Percentiles rank a stretch among this genome's conserved stretches.
Conservation (phyloP, 768 basidiomycete genomes). For the Termitomyces sp. region DNA sequence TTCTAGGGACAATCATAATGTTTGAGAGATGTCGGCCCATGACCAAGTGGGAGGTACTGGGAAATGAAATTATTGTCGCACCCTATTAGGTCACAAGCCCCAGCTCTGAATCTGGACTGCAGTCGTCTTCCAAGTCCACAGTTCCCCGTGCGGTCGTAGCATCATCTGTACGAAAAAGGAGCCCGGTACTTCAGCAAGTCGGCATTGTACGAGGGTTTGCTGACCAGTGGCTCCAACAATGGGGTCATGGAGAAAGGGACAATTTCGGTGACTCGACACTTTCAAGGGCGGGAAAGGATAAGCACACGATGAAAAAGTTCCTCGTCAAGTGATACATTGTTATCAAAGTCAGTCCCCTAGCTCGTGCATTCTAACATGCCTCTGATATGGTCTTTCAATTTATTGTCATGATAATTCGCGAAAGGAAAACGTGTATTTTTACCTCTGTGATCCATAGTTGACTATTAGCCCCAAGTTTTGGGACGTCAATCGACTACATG, state of each 20-base stretch:
- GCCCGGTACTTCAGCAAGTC: slow-evolving; percentile 30
- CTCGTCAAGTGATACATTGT: slow-evolving; percentile 40
- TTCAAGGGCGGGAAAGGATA: slow-evolving; percentile 23
- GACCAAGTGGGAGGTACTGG: no score
- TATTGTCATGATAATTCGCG: no score
- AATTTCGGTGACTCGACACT: slow-evolving; percentile 18
- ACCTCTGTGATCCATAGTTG: not conserved
- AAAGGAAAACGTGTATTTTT: not conserved
- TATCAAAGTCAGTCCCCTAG: not conserved
- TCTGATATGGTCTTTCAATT: no score
- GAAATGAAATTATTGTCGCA: no score
- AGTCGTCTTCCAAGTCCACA: slow-evolving; percentile 42
- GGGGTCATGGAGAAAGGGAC: slow-evolving; percentile 31
- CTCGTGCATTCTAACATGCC: not conserved
- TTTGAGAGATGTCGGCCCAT: no score
- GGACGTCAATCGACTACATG: not conserved
- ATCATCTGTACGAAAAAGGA: slow-evolving; percentile 35
- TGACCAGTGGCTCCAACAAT: slow-evolving; percentile 34
- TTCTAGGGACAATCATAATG: no score
- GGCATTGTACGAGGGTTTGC: slow-evolving; percentile 27
- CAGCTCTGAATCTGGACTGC: no score
- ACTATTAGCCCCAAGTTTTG: not conserved
- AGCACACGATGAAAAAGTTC: slow-evolving; percentile 26
- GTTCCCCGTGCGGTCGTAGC: slow-evolving; percentile 33
- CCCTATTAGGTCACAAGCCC: no score